These are phyloP conservation scores for Syzygium oleosum DNA, from an alignment of 345 rosid genomes.

Conservation along the genomic window DNA sequence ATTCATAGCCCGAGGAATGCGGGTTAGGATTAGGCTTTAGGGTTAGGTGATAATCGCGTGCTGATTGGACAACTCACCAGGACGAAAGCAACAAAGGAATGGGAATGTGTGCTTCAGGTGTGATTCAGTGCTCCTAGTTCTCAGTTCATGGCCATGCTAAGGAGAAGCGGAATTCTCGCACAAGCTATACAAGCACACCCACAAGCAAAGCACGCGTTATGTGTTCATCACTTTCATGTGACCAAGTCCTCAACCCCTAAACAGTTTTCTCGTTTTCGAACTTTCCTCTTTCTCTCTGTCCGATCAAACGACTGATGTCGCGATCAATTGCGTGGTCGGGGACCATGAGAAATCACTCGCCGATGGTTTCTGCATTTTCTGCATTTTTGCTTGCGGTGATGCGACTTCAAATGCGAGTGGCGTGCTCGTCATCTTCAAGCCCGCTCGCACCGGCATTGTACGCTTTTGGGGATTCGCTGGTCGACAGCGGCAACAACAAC, in stretches of 20 bases:
- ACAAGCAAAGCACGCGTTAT: background rate
- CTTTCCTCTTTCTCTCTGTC: background rate
- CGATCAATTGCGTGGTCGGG: background rate
- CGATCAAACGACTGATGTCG: background rate
- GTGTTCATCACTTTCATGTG: background rate
- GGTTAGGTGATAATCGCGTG: background rate
- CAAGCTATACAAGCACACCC: background rate
- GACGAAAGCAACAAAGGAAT: background rate
- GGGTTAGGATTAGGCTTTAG: background rate
- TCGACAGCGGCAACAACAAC: constrained; percentile 46
- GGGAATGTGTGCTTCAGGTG: background rate
- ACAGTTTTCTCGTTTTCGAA: background rate
- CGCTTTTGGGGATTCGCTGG: constrained; percentile 38
- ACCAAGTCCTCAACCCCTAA: background rate
- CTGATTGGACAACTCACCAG: background rate
- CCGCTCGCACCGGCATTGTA: constrained; percentile 30
- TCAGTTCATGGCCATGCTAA: background rate
- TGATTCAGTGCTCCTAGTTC: background rate
- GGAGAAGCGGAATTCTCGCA: background rate
- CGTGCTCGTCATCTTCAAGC: background rate
- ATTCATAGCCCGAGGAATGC: background rate
- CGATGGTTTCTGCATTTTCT: background rate
- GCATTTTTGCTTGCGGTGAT: background rate
- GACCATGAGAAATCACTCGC: background rate
- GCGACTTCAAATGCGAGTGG: background rate